Evolutionary conservation across 2,329 filamentous ascomycete genomes (phyloP).

Genomic region (Magnaporthales sp.): DNA sequence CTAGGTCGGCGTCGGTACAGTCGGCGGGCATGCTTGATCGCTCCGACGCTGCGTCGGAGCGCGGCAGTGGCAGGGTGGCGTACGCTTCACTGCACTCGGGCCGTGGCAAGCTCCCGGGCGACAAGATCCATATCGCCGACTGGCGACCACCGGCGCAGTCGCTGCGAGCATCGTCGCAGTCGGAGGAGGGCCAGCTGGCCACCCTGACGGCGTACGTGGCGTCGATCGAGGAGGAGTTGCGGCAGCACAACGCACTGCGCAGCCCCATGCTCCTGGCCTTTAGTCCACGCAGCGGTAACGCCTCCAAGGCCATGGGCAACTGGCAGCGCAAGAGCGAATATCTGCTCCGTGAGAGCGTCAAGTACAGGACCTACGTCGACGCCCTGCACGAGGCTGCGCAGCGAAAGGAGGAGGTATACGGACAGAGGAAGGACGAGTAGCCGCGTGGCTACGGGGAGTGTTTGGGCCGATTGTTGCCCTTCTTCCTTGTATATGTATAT

Average conservation of each 20-base stretch:
- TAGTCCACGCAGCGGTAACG: conserved; percentile 74
- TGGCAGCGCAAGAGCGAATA: conserved; percentile 97
- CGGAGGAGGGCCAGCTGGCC: conserved; percentile 73
- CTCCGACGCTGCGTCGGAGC: not conserved
- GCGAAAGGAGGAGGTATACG: conserved; percentile 63
- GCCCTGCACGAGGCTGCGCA: conserved; percentile 62
- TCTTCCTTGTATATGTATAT: not conserved
- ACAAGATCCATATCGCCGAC: conserved; percentile 74
- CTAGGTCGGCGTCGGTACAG: conserved; percentile 36
- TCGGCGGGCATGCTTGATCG: not conserved
- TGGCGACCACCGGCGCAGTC: conserved; percentile 87
- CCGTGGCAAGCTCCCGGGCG: conserved; percentile 61
- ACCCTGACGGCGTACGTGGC: conserved; percentile 71
- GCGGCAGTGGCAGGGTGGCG: conserved; percentile 6
- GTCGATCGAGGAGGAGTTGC: conserved; percentile 76
- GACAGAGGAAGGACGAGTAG: conserved; percentile 30
- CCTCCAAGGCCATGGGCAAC: conserved; percentile 79
- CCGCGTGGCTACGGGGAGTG: too few species aligned
- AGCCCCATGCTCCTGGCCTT: conserved; percentile 84
- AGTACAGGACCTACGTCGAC: conserved; percentile 93
- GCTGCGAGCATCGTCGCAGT: conserved; percentile 71
- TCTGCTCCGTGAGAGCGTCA: conserved; percentile 86
- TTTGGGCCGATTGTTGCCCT: not conserved
- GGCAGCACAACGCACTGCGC: conserved; percentile 80
- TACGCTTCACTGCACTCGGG: conserved; percentile 5